Evolutionary conservation across 768 basidiomycete genomes (phyloP), one percentile per base, ranked within the genome.

Genomic region (Tubosaeta sp.): DNA sequence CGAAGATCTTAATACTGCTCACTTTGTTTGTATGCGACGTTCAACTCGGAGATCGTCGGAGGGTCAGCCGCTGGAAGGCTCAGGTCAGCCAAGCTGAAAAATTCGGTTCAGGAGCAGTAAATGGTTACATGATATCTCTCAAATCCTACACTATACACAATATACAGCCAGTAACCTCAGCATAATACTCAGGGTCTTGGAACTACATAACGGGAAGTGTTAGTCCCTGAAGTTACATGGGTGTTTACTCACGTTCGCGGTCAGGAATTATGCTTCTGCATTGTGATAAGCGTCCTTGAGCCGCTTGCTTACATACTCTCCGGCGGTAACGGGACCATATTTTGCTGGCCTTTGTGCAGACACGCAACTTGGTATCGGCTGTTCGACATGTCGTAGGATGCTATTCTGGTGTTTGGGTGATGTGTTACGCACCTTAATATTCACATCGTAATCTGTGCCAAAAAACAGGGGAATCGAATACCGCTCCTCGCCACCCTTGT

Each of bases 401-500:
- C 40, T 34, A 29, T 35, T 30, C n/a, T 6, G 8, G 0, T 22
- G 6, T 30, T 27, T 21, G 2, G 8, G n/a, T 10, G 12, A 40
- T 19, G 31, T 12, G 14, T 3, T 22, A 57, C 77, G 8, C 50
- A 90, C 90, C 78, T 90, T 84, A 2, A 95, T 74, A 48, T 71
- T 73, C 5, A 93, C 88, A 55, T 94, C 80, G 62, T 93, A 92
- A 63, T 94, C 90, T 12, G 84, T 86, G 3, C 94, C 92, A 56
- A 94, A 93, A 72, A 96, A 95, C 24, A 94, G 72, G 0, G 94
- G 92, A 19, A 94, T 88, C 0, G 90, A 91, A 66, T 89, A 94
- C 22, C 94, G 78, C 18, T 74, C 71, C 25, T 75, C 70, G 4
- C 88, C 87, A 21, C 81, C 82, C 38, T 82, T 75, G 58, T 94